Evolutionary conservation across 441 rosid genomes (phyloP).

Genomic region (Aquilaria agallochum): DNA sequence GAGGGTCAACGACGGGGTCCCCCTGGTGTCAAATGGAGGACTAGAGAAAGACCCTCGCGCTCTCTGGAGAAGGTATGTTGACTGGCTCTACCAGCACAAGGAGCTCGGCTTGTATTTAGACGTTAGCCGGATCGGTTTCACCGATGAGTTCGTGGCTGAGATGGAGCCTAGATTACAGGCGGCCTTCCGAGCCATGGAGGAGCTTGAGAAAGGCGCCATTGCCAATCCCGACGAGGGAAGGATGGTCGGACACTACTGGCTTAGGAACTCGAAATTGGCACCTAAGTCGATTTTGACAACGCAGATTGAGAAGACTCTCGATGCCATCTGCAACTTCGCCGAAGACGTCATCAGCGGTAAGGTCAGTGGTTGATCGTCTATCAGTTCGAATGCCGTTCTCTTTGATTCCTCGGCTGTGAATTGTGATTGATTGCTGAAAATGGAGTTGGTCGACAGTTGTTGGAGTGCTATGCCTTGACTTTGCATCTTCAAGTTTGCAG

Average conservation of each 20-base stretch:
- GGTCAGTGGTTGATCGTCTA: conserved; percentile 36
- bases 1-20: conserved; percentile 18
- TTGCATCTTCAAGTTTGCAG: conserved; percentile 33
- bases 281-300: conserved; percentile 49
- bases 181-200: conserved; percentile 80
- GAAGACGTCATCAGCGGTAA: conserved; percentile 72
- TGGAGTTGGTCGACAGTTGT: too few species aligned
- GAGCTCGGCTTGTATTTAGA: conserved; percentile 83
- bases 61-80: conserved; percentile 84
- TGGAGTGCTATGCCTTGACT: too few species aligned
- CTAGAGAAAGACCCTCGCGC: conserved; percentile 55
- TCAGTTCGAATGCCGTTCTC: background rate
- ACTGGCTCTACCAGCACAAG: conserved; percentile 91
- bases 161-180: conserved; percentile 73
- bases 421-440: background rate
- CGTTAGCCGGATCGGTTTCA: conserved; percentile 82
- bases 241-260: conserved; percentile 98
- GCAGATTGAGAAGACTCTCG: conserved; percentile 71
- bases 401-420: background rate
- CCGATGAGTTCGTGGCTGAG: conserved; percentile 62
- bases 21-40: conserved; percentile 28
- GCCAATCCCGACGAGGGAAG: conserved; percentile 99
- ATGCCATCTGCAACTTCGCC: conserved; percentile 61
- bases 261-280: conserved; percentile 67
- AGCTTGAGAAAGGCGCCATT: conserved; percentile 84